Conservation (phyloP, 2,329 filamentous ascomycete genomes). For the Thelonectria rubi region DNA sequence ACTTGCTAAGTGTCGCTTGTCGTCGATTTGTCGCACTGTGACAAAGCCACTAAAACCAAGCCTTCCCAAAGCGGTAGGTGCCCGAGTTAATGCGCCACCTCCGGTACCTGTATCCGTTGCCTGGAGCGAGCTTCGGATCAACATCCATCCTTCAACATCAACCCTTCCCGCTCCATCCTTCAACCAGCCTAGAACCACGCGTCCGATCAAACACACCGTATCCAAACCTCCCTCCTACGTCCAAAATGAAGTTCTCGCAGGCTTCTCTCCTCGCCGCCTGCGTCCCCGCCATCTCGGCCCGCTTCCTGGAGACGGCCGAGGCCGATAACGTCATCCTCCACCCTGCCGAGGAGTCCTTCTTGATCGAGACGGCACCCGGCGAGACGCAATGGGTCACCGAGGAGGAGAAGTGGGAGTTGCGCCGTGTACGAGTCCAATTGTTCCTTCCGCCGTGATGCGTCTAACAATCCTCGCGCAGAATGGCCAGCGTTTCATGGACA, state of each 20-base stretch:
- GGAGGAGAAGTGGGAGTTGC: slow-evolving; percentile 92
- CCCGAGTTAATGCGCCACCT: slow-evolving; percentile 2
- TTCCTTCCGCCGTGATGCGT: not conserved
- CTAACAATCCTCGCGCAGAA: slow-evolving; percentile 60
- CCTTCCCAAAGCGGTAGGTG: slow-evolving; percentile 15
- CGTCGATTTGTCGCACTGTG: slow-evolving; percentile 17
- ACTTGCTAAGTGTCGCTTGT: slow-evolving; percentile 4
- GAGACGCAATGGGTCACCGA: slow-evolving; percentile 89
- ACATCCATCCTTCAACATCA: slow-evolving; percentile 10
- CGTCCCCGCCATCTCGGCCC: slow-evolving; percentile 63
- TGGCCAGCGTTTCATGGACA: slow-evolving; percentile 92
- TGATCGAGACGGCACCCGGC: slow-evolving; percentile 87
- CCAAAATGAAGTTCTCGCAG: slow-evolving; percentile 61
- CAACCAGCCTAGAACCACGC: not conserved
- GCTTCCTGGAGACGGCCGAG: slow-evolving; percentile 65
- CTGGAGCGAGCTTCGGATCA: slow-evolving; percentile 15
- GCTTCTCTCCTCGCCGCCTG: slow-evolving; percentile 64
- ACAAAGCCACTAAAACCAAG: slow-evolving; percentile 3
- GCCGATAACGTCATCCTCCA: slow-evolving; percentile 60
- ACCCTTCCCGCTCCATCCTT: not conserved
- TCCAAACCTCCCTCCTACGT: not conserved
- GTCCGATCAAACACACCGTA: not conserved
- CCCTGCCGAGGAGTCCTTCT: slow-evolving; percentile 55
- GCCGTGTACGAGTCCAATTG: slow-evolving; percentile 64
- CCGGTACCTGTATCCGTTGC: slow-evolving; percentile 5